Evolutionary conservation across 164 flowering plant genomes (phyloP).

Genomic region (Nymphaea thermarum): DNA sequence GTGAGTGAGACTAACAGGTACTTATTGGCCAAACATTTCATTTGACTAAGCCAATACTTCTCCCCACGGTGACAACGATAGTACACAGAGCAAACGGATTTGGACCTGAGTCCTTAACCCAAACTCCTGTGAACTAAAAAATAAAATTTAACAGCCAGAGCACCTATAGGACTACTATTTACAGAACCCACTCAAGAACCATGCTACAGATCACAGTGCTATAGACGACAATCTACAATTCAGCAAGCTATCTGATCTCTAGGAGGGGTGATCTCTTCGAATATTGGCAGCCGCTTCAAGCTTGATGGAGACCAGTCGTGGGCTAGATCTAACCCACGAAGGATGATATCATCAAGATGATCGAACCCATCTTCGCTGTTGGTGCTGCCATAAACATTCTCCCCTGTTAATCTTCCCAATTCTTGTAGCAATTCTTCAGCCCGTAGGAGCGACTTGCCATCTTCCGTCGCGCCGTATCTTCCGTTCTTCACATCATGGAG

Average conservation of each 20-base stretch:
- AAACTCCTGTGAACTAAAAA: too few species aligned
- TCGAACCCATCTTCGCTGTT: not conserved
- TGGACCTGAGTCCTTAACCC: too few species aligned
- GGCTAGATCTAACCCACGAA: slow-evolving; percentile 54
- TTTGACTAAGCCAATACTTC: too few species aligned
- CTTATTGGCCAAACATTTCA: too few species aligned
- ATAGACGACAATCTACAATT: too few species aligned
- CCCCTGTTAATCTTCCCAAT: slow-evolving; percentile 5
- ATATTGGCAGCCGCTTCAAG: slow-evolving; percentile 67
- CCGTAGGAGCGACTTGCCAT: slow-evolving; percentile 32
- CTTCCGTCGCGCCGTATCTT: slow-evolving; percentile 41
- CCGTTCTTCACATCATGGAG: slow-evolving; percentile 43
- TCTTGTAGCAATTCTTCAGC: slow-evolving; percentile 48
- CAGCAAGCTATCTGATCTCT: slow-evolving; percentile 72
- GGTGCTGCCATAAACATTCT: slow-evolving; percentile 7
- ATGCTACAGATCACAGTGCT: too few species aligned
- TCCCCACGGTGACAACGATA: too few species aligned
- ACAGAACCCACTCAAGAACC: too few species aligned
- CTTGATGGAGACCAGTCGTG: slow-evolving; percentile 29
- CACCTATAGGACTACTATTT: too few species aligned
- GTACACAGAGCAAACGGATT: too few species aligned
- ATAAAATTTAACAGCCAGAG: too few species aligned
- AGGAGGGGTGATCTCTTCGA: slow-evolving; percentile 65
- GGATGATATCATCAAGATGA: slow-evolving; percentile 37
- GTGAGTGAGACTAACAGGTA: too few species aligned